Evolutionary conservation across 495 filamentous ascomycete species (phyloP).

Genomic region (Parathielavia hyrcaniae): DNA sequence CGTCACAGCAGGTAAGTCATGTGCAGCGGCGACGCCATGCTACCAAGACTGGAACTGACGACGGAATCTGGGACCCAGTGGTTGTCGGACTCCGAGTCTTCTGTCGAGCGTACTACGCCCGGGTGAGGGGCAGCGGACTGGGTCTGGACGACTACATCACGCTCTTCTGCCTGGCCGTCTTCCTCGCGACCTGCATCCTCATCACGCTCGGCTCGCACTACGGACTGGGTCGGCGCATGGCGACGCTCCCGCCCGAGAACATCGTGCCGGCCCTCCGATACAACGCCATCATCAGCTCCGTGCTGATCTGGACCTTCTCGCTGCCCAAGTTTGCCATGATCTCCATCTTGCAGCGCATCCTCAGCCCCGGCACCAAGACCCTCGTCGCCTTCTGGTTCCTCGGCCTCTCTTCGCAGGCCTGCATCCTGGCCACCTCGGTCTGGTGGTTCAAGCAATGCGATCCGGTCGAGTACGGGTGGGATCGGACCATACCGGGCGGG

Average conservation of each 20-base stretch:
- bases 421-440: slow-evolving; percentile 8
- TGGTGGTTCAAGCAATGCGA: slow-evolving; percentile 17
- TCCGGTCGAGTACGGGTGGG: slow-evolving; percentile 5
- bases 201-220: slow-evolving; percentile 9
- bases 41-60: neutral
- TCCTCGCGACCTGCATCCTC: slow-evolving; percentile 11
- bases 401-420: slow-evolving; percentile 8
- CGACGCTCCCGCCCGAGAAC: neutral
- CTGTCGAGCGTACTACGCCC: neutral
- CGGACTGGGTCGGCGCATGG: slow-evolving; percentile 6
- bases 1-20: neutral
- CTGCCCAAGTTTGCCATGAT: slow-evolving; percentile 15
- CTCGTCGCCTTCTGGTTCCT: slow-evolving; percentile 5
- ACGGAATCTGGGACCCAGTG: neutral
- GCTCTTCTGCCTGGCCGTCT: slow-evolving; percentile 9
- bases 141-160: slow-evolving; percentile 17
- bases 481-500: neutral
- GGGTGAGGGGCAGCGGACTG: neutral
- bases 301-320: slow-evolving; percentile 14
- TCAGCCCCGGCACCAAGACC: slow-evolving; percentile 9
- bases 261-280: neutral
- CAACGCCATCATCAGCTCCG: slow-evolving; percentile 11
- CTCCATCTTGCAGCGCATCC: slow-evolving; percentile 11
- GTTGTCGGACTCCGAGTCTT: slow-evolving; percentile 12
- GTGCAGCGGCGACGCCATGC: neutral